Conservation (phyloP, 2,329 filamentous ascomycete genomes). For the Cadophora malorum region DNA sequence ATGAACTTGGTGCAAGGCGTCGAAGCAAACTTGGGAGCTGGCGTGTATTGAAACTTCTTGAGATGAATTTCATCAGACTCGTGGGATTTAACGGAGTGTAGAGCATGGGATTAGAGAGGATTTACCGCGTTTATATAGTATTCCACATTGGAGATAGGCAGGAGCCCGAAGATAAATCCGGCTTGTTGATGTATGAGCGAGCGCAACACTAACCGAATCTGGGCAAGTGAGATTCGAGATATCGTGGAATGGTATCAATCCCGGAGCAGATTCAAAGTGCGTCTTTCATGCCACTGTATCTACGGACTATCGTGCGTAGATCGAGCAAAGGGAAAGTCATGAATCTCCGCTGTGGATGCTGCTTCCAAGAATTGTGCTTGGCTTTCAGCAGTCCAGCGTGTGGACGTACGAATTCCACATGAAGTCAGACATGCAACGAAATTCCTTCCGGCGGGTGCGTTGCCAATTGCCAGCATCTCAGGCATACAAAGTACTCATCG, state of each 20-base stretch:
- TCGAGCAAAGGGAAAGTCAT: too few relatives aligned
- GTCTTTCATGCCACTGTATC: not conserved
- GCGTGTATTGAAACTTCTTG: not conserved
- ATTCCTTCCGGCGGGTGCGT: too few relatives aligned
- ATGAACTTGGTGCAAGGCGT: not conserved
- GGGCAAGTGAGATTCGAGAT: not conserved
- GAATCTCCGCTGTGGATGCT: too few relatives aligned
- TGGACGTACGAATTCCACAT: too few relatives aligned
- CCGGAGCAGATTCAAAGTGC: not conserved
- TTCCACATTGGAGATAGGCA: not conserved
- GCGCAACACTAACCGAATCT: slow-evolving; percentile 8
- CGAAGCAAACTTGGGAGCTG: not conserved
- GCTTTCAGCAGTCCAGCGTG: too few relatives aligned
- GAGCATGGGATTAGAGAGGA: not conserved
- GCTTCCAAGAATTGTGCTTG: too few relatives aligned
- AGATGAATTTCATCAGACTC: not conserved
- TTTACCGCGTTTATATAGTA: not conserved
- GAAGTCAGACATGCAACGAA: too few relatives aligned
- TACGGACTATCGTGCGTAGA: too few relatives aligned
- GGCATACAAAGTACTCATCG: too few relatives aligned
- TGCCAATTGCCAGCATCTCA: too few relatives aligned
- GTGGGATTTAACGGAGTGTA: not conserved
- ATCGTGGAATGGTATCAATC: not conserved
- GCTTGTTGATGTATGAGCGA: not conserved
- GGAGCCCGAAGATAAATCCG: slow-evolving; percentile 1